Evolutionary conservation across 192 early-diverging fungal species (phyloP).

Genomic region (Coemansia aciculifera): DNA sequence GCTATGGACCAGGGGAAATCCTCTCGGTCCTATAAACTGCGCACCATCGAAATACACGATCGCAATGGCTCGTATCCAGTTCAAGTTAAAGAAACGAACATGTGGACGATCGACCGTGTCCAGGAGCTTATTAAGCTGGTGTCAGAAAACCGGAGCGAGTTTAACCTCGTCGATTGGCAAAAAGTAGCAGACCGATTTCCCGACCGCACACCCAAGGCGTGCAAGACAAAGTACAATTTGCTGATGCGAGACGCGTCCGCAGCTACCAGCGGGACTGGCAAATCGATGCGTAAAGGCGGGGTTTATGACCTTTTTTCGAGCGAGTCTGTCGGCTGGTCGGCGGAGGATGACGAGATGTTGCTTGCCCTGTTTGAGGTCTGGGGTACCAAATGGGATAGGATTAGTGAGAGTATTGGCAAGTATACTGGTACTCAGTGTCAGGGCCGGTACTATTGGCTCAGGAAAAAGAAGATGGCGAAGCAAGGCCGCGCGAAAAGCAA

Average conservation of each 20-base stretch:
- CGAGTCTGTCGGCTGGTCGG: neutral
- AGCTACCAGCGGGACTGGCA: neutral
- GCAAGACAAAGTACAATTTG: neutral
- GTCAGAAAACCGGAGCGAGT: neutral
- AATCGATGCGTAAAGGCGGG: neutral
- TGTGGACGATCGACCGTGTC: neutral
- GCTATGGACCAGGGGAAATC: neutral
- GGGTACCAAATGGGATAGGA: neutral
- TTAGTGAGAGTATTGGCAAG: neutral
- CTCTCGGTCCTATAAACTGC: neutral
- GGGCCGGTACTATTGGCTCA: neutral
- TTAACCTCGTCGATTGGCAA: neutral
- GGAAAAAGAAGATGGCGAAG: neutral
- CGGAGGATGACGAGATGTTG: neutral
- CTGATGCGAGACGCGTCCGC: neutral
- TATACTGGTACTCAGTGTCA: neutral
- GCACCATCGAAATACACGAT: neutral
- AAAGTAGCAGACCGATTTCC: neutral
- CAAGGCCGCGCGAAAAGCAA: neutral
- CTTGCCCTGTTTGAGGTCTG: neutral
- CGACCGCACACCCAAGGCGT: neutral
- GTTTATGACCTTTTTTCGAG: neutral
- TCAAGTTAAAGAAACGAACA: neutral
- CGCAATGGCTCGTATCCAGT: neutral
- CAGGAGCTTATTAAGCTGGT: neutral